phyloP scores from a whole-genome alignment of 306 rosid genomes.

The Cicer judaicum region DNA sequence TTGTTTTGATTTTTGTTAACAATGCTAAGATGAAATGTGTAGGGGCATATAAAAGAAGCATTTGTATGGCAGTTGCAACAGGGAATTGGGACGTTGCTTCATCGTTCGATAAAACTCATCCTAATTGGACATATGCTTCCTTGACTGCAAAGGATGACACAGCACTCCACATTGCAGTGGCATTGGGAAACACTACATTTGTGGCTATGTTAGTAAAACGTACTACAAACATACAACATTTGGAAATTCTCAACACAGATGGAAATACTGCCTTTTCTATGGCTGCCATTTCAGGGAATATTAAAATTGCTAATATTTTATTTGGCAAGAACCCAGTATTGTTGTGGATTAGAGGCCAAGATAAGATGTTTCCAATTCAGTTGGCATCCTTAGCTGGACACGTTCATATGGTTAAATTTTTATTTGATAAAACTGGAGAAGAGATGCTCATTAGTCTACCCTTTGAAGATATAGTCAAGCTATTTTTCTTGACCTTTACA shows the following conservation, averaged over 20 bases:
- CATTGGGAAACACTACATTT: background rate
- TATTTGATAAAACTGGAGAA: background rate
- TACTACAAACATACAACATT: background rate
- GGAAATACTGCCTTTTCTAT: conserved; percentile 21
- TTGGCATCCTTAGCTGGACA: conserved; percentile 33
- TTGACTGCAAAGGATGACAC: background rate
- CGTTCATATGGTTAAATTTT: background rate
- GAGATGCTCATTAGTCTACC: background rate
- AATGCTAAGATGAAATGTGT: background rate
- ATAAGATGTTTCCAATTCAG: conserved; percentile 11
- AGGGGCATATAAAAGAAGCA: background rate
- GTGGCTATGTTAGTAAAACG: background rate
- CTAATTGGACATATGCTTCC: background rate
- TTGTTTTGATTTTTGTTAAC: no score
- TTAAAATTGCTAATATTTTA: background rate
- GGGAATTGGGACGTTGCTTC: conserved; percentile 7
- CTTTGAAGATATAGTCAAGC: conserved; percentile 1
- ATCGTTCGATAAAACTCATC: background rate
- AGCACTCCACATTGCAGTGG: conserved; percentile 31
- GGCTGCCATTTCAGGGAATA: conserved; percentile 22
- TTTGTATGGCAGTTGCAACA: background rate
- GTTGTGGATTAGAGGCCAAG: background rate
- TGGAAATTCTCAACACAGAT: conserved; percentile 3
- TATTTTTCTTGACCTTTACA: conserved; percentile 16
- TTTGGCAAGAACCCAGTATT: background rate